phyloP scores from a whole-genome alignment of 2,329 filamentous ascomycete species.

The Diatrype stigma region DNA sequence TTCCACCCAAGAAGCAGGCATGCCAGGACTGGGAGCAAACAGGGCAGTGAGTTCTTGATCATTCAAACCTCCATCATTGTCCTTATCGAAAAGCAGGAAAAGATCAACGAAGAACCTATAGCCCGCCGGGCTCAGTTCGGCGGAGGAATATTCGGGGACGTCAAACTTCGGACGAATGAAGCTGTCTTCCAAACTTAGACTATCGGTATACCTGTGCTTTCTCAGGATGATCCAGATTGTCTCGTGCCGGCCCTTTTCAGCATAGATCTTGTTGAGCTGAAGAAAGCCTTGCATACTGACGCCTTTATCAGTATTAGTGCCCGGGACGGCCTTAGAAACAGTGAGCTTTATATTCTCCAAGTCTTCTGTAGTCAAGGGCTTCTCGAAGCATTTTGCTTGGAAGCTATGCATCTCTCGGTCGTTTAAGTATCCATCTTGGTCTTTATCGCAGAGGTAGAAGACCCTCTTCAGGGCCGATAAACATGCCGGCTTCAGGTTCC shows the following conservation, averaged over 20 bases:
- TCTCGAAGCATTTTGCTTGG: constrained; percentile 88
- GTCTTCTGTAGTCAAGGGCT: constrained; percentile 75
- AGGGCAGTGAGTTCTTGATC: constrained; percentile 78
- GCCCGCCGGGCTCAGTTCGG: constrained; percentile 87
- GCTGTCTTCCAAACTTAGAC: constrained; percentile 81
- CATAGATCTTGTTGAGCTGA: constrained; percentile 90
- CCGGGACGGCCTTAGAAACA: constrained; percentile 65
- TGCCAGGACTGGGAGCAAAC: constrained; percentile 87
- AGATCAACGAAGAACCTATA: constrained; percentile 98
- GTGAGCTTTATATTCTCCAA: constrained; percentile 87
- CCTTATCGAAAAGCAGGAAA: constrained; percentile 92
- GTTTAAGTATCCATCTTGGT: constrained; percentile 88
- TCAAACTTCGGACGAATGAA: constrained; percentile 94
- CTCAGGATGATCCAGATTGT: constrained; percentile 97
- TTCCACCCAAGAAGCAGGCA: constrained; percentile 83
- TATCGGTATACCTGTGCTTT: constrained; percentile 95
- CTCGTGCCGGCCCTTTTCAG: constrained; percentile 94
- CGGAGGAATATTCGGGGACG: constrained; percentile 85
- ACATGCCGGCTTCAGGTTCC: constrained; percentile 79
- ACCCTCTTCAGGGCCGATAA: constrained; percentile 82
- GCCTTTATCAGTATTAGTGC: constrained; percentile 61
- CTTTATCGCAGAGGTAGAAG: constrained; percentile 94
- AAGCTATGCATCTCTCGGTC: constrained; percentile 90
- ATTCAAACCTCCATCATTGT: constrained; percentile 93
- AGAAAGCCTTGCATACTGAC: constrained; percentile 83